Percentiles rank a stretch among this genome's conserved stretches.
Conservation (phyloP, 306 rosid genomes). For the Cicer yamashitae region DNA sequence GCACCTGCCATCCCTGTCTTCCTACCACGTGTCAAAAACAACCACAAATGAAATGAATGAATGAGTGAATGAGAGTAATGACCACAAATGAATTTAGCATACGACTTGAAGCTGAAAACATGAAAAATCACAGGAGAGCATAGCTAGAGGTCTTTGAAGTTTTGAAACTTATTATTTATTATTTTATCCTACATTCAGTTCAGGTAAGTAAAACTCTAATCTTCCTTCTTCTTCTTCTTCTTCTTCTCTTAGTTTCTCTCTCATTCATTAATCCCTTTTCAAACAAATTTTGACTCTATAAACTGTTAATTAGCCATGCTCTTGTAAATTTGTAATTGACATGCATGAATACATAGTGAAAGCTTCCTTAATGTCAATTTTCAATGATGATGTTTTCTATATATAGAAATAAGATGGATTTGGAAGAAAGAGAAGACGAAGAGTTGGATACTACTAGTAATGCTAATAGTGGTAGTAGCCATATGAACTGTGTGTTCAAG, state of each 20-base stretch:
- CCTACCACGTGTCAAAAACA: conserved; percentile 31
- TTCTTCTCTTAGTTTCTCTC: neutral
- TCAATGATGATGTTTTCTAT: neutral
- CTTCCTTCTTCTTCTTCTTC: neutral
- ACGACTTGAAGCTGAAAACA: neutral
- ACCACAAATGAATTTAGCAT: neutral
- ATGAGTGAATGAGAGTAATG: too few relatives aligned
- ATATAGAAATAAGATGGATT: conserved; percentile 50
- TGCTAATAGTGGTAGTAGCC: conserved; percentile 19
- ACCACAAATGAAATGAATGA: conserved; percentile 12
- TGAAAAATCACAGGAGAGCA: neutral
- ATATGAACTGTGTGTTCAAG: conserved; percentile 49
- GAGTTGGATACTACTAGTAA: conserved; percentile 46
- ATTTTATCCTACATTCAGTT: neutral
- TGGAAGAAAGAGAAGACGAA: conserved; percentile 55
- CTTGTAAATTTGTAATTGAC: neutral
- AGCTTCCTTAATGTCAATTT: conserved; percentile 17
- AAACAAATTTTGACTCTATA: neutral
- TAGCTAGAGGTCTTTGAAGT: neutral
- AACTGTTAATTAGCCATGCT: neutral
- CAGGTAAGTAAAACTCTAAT: conserved; percentile 39
- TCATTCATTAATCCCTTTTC: neutral
- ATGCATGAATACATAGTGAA: conserved; percentile 23
- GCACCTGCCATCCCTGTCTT: conserved; percentile 26
- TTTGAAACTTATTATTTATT: neutral